Conservation (phyloP, 805 yeast species). For the Saturnispora silvae region DNA sequence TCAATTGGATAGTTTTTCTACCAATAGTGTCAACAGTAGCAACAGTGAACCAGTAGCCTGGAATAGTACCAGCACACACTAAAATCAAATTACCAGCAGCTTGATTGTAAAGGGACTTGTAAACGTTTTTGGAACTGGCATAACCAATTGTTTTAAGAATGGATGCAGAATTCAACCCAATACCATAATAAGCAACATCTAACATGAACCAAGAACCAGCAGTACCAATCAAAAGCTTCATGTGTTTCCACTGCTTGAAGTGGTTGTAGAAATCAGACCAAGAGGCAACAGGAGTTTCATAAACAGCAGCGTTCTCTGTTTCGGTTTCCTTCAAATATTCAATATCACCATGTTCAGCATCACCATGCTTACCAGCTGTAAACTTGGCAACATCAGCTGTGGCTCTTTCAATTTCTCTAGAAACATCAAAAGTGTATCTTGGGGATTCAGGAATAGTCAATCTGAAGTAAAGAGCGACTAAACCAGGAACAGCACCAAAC, state of each 20-base stretch:
- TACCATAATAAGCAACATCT: conserved; percentile 87
- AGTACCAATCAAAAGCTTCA: conserved; percentile 76
- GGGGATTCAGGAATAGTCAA: conserved; percentile 93
- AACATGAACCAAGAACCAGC: conserved; percentile 87
- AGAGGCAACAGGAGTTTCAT: conserved; percentile 72
- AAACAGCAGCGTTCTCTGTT: conserved; percentile 28
- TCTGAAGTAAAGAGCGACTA: conserved; percentile 77
- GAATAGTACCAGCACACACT: conserved; percentile 90
- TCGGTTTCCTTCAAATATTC: conserved; percentile 37
- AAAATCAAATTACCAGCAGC: conserved; percentile 90
- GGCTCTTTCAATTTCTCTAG: conserved; percentile 45
- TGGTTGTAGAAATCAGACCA: conserved; percentile 60
- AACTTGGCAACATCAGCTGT: conserved; percentile 47
- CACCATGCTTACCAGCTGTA: conserved; percentile 39
- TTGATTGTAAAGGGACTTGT: conserved; percentile 57
- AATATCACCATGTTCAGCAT: conserved; percentile 35
- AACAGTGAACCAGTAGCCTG: conserved; percentile 84
- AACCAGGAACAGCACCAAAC: conserved; percentile 84
- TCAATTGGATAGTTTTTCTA: conserved; percentile 72
- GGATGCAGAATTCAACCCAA: conserved; percentile 70
- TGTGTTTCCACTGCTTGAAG: conserved; percentile 78
- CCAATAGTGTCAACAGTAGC: conserved; percentile 75
- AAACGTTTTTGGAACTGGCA: conserved; percentile 62
- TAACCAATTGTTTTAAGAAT: conserved; percentile 79
- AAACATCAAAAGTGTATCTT: conserved; percentile 75